Base-by-base conservation (phyloP, 768 basidiomycete species). In the Auricularia heimuer region DNA sequence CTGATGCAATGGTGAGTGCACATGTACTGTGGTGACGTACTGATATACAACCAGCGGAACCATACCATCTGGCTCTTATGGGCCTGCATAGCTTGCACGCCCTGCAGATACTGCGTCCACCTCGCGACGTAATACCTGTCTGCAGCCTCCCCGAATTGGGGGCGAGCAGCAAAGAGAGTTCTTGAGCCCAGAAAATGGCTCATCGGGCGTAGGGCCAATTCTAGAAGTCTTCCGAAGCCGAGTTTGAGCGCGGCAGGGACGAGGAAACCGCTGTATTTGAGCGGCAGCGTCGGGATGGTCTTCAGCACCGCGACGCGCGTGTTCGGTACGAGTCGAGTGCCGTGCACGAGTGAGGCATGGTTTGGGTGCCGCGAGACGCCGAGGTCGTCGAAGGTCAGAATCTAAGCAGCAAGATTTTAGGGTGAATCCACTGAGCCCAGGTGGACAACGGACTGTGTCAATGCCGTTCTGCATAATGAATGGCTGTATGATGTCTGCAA, bases 291-390 rank as follows among this genome's bases (percentile, higher is more conserved):
- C 24, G 3, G 47, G 10, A 51, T 18, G 16, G 56, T 60, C 14
- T 24, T 24, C 4, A 60, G 34, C 16, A 34, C 29, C 2, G 56
- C 56, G 24, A 60, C 34, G 21, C 56, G 56, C 8, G 24, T 24
- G 11, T 24, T 24, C 1, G 21, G 34, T 11, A 60, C 4, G 16
- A 60, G 24, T 8, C 14, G 29, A 10, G 56, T 82, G 45, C 87
- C 89, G 24, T 75, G 72, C 7, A 82, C 83, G 18, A 94, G 78
- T 1, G 92, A 86, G 67, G 77, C 80, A 74, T 97, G 94, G 72
- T 97, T 97, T 2, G 90, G 90, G 71, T 96, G 94, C 3, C 77
- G 78, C n/a, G 94, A 92, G 14, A 96, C 77, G 2, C 94, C 94
- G 2, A 70, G 68, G 0, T 76, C 65, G 73, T 97, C 94, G 71